Conservation (phyloP, 768 basidiomycete species). For the Lactarius deliciosus region DNA sequence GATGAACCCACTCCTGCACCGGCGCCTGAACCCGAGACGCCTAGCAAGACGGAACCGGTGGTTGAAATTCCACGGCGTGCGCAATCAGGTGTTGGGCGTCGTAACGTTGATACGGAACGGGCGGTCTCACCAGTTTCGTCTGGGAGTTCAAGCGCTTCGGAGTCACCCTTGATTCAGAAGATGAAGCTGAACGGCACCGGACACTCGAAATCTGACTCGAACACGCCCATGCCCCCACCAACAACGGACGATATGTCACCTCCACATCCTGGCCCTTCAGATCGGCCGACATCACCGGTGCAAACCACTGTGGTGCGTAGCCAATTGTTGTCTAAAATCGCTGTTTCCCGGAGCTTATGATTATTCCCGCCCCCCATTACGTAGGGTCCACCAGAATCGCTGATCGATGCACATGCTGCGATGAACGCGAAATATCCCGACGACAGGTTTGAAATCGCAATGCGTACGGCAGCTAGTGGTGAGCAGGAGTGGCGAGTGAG, state of each 20-base stretch:
- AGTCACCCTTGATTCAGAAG: conserved; percentile 69
- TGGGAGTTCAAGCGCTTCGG: conserved; percentile 65
- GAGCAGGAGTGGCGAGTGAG: conserved; percentile 86
- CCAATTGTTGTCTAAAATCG: background rate
- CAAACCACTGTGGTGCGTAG: conserved; percentile 16
- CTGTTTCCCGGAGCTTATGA: background rate
- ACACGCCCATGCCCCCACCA: conserved; percentile 29
- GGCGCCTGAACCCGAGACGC: conserved; percentile 53
- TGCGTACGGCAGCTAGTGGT: conserved; percentile 52
- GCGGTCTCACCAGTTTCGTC: conserved; percentile 70
- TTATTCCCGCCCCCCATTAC: background rate
- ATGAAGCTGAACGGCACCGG: conserved; percentile 57
- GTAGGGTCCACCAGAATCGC: conserved; percentile 61
- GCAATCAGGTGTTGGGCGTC: conserved; percentile 19
- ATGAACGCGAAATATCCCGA: conserved; percentile 75
- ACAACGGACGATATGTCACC: conserved; percentile 24
- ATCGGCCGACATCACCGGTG: conserved; percentile 23
- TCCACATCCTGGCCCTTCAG: conserved; percentile 17
- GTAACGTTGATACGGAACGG: conserved; percentile 45
- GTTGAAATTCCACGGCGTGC: conserved; percentile 35
- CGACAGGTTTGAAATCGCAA: conserved; percentile 79
- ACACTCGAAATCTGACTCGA: conserved; percentile 37
- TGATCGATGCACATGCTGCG: conserved; percentile 59
- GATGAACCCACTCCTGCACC: conserved; percentile 35
- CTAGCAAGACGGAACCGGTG: conserved; percentile 43